Conservation (phyloP, 2,329 filamentous ascomycete genomes). For the Penicillium polonicum region DNA sequence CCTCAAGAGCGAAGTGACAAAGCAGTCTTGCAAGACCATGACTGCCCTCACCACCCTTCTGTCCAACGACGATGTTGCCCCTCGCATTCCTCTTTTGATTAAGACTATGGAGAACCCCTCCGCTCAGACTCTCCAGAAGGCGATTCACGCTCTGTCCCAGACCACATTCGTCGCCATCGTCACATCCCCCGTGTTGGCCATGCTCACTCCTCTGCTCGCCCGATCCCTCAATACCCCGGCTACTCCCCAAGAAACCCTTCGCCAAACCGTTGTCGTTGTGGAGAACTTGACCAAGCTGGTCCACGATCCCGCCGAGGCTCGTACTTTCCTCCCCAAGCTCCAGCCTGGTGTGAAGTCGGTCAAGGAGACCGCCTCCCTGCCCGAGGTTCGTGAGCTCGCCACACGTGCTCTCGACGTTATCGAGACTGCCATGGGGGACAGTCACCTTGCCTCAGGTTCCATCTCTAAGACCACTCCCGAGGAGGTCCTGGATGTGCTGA, state of each 20-base stretch:
- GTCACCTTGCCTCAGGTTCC: conserved; percentile 55
- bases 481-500: conserved; percentile 72
- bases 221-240: conserved; percentile 87
- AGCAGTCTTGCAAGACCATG: conserved; percentile 92
- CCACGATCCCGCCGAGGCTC: conserved; percentile 89
- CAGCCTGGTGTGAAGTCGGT: conserved; percentile 91
- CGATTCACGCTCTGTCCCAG: conserved; percentile 92
- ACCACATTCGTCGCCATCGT: conserved; percentile 98
- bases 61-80: conserved; percentile 94
- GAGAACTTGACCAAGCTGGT: conserved; percentile 98
- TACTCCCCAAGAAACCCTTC: conserved; percentile 89
- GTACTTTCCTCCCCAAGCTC: conserved; percentile 91
- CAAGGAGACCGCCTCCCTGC: conserved; percentile 81
- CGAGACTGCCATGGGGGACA: conserved; percentile 82
- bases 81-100: conserved; percentile 85
- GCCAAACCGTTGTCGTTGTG: conserved; percentile 92
- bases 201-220: conserved; percentile 91
- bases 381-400: conserved; percentile 90
- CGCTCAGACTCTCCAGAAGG: conserved; percentile 83
- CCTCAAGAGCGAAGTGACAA: conserved; percentile 78
- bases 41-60: conserved; percentile 82
- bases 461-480: conserved; percentile 64
- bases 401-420: conserved; percentile 80
- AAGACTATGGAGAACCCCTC: conserved; percentile 95
- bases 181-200: conserved; percentile 88